These are phyloP conservation scores for Gillenia trifoliata DNA, from an alignment of 306 rosid genomes.

Conservation along the genomic window DNA sequence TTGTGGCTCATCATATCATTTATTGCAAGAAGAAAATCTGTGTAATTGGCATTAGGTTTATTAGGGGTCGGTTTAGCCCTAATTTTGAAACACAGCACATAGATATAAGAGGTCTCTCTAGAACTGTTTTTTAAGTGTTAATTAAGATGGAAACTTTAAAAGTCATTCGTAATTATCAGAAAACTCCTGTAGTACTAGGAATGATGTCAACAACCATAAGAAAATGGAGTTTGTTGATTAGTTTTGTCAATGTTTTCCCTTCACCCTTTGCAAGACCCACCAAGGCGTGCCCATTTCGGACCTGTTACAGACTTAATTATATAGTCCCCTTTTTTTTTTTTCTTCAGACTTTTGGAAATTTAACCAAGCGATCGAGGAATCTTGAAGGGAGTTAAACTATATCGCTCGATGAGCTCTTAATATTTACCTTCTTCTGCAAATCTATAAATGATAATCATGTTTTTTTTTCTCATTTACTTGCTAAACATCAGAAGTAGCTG, in stretches of 20 bases:
- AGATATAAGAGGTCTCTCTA: neutral
- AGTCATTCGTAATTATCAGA: neutral
- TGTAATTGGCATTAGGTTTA: neutral
- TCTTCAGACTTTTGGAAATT: too few relatives aligned
- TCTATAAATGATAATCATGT: neutral
- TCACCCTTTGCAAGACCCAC: neutral
- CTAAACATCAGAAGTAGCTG: neutral
- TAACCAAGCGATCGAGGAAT: neutral
- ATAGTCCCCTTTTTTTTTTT: too few relatives aligned
- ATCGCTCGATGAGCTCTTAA: neutral
- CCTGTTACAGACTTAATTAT: too few relatives aligned
- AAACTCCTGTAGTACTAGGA: neutral
- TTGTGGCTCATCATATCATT: conserved; percentile 5
- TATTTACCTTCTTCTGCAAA: neutral
- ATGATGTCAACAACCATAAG: neutral
- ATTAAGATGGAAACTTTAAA: neutral
- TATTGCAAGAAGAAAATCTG: neutral
- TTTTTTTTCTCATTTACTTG: neutral
- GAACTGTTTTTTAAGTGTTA: neutral
- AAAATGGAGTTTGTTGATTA: neutral
- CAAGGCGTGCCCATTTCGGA: neutral
- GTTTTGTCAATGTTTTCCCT: neutral
- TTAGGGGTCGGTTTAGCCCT: neutral
- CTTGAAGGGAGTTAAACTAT: neutral
- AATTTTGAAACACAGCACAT: neutral